Evolutionary conservation across 2,329 filamentous ascomycete genomes (phyloP).

Genomic region (Aspergillus japonicus): DNA sequence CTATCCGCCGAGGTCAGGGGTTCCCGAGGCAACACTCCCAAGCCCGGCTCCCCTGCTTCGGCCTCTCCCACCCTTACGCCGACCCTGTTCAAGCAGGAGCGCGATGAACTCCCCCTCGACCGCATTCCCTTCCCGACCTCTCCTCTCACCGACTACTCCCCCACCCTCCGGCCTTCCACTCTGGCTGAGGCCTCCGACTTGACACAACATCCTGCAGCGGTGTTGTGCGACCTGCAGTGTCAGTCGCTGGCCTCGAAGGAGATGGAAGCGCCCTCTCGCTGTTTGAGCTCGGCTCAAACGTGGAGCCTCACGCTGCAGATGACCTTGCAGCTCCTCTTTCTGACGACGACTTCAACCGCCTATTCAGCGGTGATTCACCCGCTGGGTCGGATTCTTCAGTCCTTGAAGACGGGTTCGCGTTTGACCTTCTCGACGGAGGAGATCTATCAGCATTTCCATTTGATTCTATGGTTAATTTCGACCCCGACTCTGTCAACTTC

Average conservation of each 20-base stretch:
- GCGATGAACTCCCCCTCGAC: constrained; percentile 42
- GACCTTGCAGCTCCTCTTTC: constrained; percentile 65
- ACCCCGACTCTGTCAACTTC: constrained; percentile 49
- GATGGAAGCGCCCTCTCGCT: constrained; percentile 49
- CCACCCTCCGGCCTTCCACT: constrained; percentile 42
- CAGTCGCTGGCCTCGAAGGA: constrained; percentile 67
- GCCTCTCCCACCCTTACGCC: constrained; percentile 42
- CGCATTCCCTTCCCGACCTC: constrained; percentile 42
- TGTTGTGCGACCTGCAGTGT: constrained; percentile 99
- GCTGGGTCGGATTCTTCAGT: constrained; percentile 71
- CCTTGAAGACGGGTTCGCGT: constrained; percentile 73
- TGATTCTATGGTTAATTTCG: constrained; percentile 57
- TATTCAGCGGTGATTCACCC: constrained; percentile 64
- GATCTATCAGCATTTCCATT: constrained; percentile 51
- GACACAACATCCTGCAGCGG: constrained; percentile 99
- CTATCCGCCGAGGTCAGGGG: constrained; percentile 47
- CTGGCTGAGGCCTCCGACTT: constrained; percentile 68
- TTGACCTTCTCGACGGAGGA: constrained; percentile 61
- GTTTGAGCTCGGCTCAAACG: constrained; percentile 39
- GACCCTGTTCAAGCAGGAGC: constrained; percentile 46
- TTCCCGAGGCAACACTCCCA: constrained; percentile 41
- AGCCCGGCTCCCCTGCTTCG: constrained; percentile 34
- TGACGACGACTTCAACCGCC: constrained; percentile 63
- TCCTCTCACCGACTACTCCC: constrained; percentile 40
- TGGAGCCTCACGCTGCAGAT: constrained; percentile 55